These are phyloP conservation scores for Singerocomus rubriflavus DNA, from an alignment of 1,284 basidiomycete genomes.

Conservation along the genomic window DNA sequence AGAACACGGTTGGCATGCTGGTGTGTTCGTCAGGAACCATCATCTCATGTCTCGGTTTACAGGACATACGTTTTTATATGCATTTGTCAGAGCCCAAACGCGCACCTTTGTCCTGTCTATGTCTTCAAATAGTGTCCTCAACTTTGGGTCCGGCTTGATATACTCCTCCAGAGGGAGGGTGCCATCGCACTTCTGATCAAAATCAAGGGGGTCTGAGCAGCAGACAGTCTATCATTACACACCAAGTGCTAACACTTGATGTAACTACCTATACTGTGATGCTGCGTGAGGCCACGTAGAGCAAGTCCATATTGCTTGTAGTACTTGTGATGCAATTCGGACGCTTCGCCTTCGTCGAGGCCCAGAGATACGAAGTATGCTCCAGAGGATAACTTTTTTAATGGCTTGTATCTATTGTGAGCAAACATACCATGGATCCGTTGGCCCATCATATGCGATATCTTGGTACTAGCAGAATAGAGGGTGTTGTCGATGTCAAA, in stretches of 20 bases:
- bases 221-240: slow-evolving; percentile 1
- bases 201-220: slow-evolving; percentile 75
- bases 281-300: slow-evolving; percentile 75
- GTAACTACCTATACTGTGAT: slow-evolving; percentile 73
- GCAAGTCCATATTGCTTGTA: slow-evolving; percentile 83
- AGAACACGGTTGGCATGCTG: slow-evolving; percentile 84
- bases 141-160: slow-evolving; percentile 61
- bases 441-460: slow-evolving; percentile 78
- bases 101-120: slow-evolving; percentile 75
- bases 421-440: slow-evolving; percentile 64
- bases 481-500: slow-evolving; percentile 89
- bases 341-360: slow-evolving; percentile 66
- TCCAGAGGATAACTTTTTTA: slow-evolving; percentile 26
- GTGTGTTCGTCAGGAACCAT: slow-evolving; percentile 7
- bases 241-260: not conserved
- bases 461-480: slow-evolving; percentile 72
- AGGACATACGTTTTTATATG: slow-evolving; percentile 66
- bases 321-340: slow-evolving; percentile 70
- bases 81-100: slow-evolving; percentile 84
- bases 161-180: slow-evolving; percentile 81
- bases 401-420: not conserved
- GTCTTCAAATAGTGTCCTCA: slow-evolving; percentile 71
- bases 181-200: slow-evolving; percentile 82
- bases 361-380: slow-evolving; percentile 78
- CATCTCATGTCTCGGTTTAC: not conserved